These are phyloP conservation scores for Tympanopsis confertula DNA, from an alignment of 2,329 filamentous ascomycete species.

Conservation along the genomic window DNA sequence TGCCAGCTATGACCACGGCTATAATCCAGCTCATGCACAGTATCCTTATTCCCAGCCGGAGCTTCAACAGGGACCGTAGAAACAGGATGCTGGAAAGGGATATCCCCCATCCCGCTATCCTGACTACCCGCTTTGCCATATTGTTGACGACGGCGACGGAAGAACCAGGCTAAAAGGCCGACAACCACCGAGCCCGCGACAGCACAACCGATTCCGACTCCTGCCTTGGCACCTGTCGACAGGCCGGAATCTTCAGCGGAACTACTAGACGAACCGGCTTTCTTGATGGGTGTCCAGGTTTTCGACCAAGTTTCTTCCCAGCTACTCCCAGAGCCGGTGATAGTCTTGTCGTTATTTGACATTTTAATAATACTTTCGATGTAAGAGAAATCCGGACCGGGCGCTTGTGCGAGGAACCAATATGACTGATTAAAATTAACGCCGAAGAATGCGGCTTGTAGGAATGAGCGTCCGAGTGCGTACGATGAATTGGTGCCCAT, in stretches of 20 bases:
- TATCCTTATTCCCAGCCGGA: no score
- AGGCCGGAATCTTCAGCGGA: not conserved
- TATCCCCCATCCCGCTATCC: no score
- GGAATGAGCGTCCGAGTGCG: slow-evolving; percentile 19
- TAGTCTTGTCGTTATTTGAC: slow-evolving; percentile 3
- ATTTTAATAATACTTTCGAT: slow-evolving; percentile 3
- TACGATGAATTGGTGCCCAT: slow-evolving; percentile 2
- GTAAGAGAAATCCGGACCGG: slow-evolving; percentile 9
- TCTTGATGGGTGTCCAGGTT: slow-evolving; percentile 3
- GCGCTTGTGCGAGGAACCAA: slow-evolving; percentile 15
- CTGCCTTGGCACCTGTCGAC: slow-evolving; percentile 3
- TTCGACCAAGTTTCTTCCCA: slow-evolving; percentile 7
- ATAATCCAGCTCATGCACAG: no score
- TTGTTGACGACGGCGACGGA: no score
- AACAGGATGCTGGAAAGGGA: no score
- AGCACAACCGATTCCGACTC: slow-evolving; percentile 2
- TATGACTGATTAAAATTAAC: slow-evolving; percentile 12
- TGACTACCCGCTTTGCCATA: no score
- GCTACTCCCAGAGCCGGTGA: slow-evolving; percentile 4
- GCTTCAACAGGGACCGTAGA: no score
- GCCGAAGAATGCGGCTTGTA: slow-evolving; percentile 22
- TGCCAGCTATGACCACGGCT: no score
- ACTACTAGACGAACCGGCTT: not conserved
- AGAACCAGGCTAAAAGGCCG: not conserved
- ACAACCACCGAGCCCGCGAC: not conserved